phyloP scores from a whole-genome alignment of 2,329 filamentous ascomycete species.

The Clarireedia monteithiana region DNA sequence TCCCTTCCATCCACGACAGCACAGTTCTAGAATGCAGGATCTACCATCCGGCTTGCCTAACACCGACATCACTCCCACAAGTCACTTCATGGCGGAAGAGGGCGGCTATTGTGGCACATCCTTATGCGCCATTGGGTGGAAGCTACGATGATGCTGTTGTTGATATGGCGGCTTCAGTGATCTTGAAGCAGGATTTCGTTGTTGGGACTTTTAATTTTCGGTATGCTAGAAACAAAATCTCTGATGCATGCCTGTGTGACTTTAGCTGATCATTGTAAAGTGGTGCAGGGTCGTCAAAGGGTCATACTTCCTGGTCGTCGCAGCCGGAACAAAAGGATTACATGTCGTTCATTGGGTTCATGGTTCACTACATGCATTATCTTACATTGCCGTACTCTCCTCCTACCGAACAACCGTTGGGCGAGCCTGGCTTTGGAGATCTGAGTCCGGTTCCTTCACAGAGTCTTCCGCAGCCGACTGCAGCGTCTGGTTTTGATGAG shows the following conservation, averaged over 20 bases:
- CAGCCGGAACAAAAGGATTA: conserved; percentile 78
- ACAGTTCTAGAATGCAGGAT: conserved; percentile 71
- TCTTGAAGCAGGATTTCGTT: conserved; percentile 62
- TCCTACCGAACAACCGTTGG: conserved; percentile 6
- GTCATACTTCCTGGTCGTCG: conserved; percentile 80
- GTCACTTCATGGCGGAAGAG: conserved; percentile 31
- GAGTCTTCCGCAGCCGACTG: conserved; percentile 11
- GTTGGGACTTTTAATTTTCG: conserved; percentile 91
- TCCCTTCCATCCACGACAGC: conserved; percentile 79
- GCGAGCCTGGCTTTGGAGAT: conserved; percentile 14
- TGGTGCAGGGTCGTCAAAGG: conserved; percentile 67
- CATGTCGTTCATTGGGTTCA: conserved; percentile 70
- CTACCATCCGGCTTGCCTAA: conserved; percentile 57
- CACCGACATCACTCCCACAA: conserved; percentile 16
- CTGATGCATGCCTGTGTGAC: not conserved
- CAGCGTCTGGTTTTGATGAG: not conserved
- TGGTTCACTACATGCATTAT: conserved; percentile 63
- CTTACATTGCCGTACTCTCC: conserved; percentile 15
- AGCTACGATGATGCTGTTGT: conserved; percentile 78
- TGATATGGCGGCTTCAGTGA: conserved; percentile 47
- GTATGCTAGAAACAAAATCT: conserved; percentile 35
- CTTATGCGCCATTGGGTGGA: conserved; percentile 83
- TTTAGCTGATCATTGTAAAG: conserved; percentile 35
- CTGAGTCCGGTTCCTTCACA: conserved; percentile 23
- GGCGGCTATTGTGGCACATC: conserved; percentile 72